Evolutionary conservation across 345 rosid genomes (phyloP).

Genomic region (Rhodamnia argentea): DNA sequence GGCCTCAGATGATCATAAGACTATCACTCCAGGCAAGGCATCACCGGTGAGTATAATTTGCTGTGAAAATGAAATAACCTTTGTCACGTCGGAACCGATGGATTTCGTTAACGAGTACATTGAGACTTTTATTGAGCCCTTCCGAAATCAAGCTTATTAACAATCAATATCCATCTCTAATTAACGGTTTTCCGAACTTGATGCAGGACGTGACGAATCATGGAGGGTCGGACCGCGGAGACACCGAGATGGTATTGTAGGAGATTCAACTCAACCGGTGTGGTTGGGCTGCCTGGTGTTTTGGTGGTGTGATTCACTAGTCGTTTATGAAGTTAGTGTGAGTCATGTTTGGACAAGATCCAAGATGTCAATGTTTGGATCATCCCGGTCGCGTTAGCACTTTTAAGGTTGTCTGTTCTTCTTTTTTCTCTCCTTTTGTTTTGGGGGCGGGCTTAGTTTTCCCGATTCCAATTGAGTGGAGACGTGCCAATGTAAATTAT

Average conservation of each 20-base stretch:
- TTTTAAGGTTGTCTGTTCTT: background rate
- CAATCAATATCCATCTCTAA: background rate
- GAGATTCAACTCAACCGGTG: background rate
- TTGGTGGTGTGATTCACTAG: background rate
- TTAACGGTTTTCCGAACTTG: background rate
- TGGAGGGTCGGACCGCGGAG: background rate
- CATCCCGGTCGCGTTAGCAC: background rate
- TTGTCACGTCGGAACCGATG: background rate
- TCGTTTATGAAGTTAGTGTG: background rate
- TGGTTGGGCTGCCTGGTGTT: background rate
- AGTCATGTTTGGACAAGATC: background rate
- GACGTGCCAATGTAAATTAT: background rate
- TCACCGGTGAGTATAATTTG: background rate
- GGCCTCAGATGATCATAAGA: background rate
- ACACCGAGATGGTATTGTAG: background rate
- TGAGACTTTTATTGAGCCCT: background rate
- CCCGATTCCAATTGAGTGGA: background rate
- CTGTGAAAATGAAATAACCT: background rate
- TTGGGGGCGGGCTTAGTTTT: background rate
- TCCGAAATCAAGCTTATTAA: background rate
- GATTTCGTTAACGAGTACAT: background rate
- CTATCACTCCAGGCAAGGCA: background rate
- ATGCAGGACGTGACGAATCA: background rate
- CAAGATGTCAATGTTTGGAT: background rate
- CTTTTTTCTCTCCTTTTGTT: background rate